Percentiles rank a stretch among this genome's conserved stretches.
Conservation (phyloP, 1,284 basidiomycete genomes). For the Papiliotrema fonsecae region DNA sequence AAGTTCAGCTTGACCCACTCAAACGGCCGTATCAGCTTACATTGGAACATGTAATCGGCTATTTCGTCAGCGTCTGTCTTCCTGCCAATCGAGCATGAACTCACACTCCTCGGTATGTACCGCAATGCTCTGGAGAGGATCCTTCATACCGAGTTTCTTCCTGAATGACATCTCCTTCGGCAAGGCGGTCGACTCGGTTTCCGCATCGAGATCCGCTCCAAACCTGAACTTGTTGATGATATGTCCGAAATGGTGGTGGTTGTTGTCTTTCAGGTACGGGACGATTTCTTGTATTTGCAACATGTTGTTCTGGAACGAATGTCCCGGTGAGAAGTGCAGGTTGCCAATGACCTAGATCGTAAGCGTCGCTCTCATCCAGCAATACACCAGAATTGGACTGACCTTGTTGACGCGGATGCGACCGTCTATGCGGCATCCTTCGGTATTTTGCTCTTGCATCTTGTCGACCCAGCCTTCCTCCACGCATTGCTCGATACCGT, state of each 20-base stretch:
- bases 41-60: constrained; percentile 82
- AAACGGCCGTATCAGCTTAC: constrained; percentile 14
- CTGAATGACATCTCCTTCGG: constrained; percentile 63
- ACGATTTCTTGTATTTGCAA: constrained; percentile 84
- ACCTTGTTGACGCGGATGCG: constrained; percentile 95
- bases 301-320: constrained; percentile 83
- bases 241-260: constrained; percentile 92
- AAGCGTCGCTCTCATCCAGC: not conserved
- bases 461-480: constrained; percentile 93
- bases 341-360: constrained; percentile 60
- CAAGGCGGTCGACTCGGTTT: constrained; percentile 61
- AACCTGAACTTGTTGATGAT: constrained; percentile 77
- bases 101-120: constrained; percentile 59
- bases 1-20: not conserved
- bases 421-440: constrained; percentile 92
- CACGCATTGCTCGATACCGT: constrained; percentile 91
- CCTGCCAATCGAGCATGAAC: constrained; percentile 13
- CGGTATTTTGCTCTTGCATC: constrained; percentile 82
- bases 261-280: constrained; percentile 82
- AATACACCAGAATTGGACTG: constrained; percentile 10
- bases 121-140: constrained; percentile 72
- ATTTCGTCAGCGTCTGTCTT: constrained; percentile 35
- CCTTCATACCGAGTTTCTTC: constrained; percentile 62
- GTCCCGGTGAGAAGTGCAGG: constrained; percentile 76
- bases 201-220: constrained; percentile 57